Evolutionary conservation across 768 basidiomycete genomes (phyloP), one percentile per base, ranked within the genome.

Genomic region (Dentipellis sp.): DNA sequence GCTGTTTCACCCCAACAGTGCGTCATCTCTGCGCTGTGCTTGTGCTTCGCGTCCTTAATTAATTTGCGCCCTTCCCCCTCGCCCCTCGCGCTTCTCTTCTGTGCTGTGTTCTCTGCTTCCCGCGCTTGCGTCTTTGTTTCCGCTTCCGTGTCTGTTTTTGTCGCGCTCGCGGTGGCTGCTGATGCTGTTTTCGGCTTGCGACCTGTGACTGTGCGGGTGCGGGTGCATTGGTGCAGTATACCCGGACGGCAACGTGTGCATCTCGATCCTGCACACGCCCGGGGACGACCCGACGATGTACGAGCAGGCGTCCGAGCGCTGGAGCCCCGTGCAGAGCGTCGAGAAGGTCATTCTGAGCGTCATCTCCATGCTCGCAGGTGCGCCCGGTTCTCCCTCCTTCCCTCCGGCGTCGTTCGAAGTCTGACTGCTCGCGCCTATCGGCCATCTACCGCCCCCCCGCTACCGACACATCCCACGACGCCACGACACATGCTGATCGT

Each of bases 311-410:
- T 92, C 89, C 17, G 97, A 99, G 66, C 81, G 97, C 39, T 99
- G 97, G 97, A 92, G 89, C 56, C 97, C 97, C n/a, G 95, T 98
- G 0, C 95, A 98, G 72, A 92, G 91, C 65, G 91, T 99, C 14
- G 90, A 98, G 74, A 97, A 97, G 72, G 95, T 97, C 61, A 80
- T 98, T 54, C 77, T 98, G 10, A 94, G 92, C 63, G 95, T 99
- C 21, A 84, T 99, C 63, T 94, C 91, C 42, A 97, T 99, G 94
- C 78, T 99, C 11, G 94, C 97, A 59, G 91, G 92, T 90, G 61
- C 61, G 81, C 66, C 12, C 52, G 52, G 22, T 17, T 16, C 10
- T 40, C 49, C 21, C 40, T 17, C 11, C 14, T 4, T 35, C 40
- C 37, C 50, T 21, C n/a, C 45, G 36, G 23, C 22, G 19, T 40